Base-by-base conservation (phyloP, 208 protist genomes). In the Crithidia mellificae region DNA sequence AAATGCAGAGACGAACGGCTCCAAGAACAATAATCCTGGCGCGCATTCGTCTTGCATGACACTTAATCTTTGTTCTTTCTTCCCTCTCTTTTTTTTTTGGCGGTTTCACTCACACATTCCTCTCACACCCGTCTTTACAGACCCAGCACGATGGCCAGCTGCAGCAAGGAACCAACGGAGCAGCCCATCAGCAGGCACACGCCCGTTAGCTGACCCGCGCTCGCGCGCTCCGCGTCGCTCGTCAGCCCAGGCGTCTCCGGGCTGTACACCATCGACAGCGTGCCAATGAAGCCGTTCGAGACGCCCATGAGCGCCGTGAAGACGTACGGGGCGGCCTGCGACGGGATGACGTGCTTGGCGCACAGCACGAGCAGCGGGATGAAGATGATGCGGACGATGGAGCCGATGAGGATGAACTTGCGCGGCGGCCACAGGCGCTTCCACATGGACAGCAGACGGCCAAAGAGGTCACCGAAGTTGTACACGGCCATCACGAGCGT, bases 221-320 rank as follows among this genome's bases (percentile, higher is more conserved):
- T 64, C 8, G 83, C 84, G 19, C 81, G 70, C 72, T 91, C 81
- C 2, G 71, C 85, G 25, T 90, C 76, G 14, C 62, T 80, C 20
- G 39, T 32, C 38, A 93, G 63, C 6, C 69, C 55, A 14, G 77
- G 57, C 15, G 72, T 78, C 12, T 70, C 58, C 1, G 90, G 83
- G 9, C 74, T 81, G 74, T 92, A 94, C 49, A 95, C 81, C 82
- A 95, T 91, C 25, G 83, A 72, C 22, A 94, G 56, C 20, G 83
- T 84, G 12, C 77, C 86, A 24, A 92, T 78, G 73, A 89, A 95
- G 20, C 92, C 92, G 50, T 89, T 93, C 20, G 85, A 79, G 2
- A 92, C 24, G 17, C 79, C 83, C 56, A 87, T 63, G 19, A 88
- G 22, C 0, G 62, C 46, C 0, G 77, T 78, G 57, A 93, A 72